phyloP scores from a whole-genome alignment of 83 land plant genomes.

The Picea abies region DNA sequence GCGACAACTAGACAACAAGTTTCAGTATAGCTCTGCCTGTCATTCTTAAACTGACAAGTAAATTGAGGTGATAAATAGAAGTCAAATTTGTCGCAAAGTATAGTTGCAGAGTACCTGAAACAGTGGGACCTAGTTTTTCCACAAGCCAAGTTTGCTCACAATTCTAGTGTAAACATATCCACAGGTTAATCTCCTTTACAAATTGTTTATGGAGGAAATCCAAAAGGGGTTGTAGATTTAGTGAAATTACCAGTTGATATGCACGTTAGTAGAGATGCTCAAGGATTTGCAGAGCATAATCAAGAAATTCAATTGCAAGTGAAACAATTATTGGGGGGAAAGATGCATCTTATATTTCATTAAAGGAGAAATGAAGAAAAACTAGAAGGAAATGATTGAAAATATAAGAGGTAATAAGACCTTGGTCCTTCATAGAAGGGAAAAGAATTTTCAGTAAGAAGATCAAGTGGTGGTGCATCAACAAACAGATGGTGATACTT shows the following conservation, averaged over 20 bases:
- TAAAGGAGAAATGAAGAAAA: no score
- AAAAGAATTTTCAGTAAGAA: no score
- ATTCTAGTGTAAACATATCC: not conserved
- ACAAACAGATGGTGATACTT: no score
- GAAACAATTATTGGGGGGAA: not conserved
- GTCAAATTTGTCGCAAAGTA: not conserved
- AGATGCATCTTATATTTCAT: no score
- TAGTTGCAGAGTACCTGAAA: not conserved
- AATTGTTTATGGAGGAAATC: conserved; percentile 26
- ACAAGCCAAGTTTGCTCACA: conserved; percentile 26
- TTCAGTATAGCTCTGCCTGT: not conserved
- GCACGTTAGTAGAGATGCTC: conserved; percentile 11
- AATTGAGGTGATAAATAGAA: conserved; percentile 14
- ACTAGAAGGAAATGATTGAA: conserved; percentile 4
- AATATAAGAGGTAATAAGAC: not conserved
- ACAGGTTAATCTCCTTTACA: conserved; percentile 20
- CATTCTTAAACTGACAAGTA: conserved; percentile 18
- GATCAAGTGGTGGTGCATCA: no score
- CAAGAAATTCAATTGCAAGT: conserved; percentile 22
- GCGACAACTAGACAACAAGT: not conserved
- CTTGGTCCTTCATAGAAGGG: no score
- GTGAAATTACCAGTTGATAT: not conserved
- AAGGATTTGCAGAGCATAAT: conserved; percentile 17
- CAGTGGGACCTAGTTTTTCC: conserved; percentile 9
- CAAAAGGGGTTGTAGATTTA: conserved; percentile 25